Percentiles rank a stretch among this genome's conserved stretches.
Evolutionary conservation across 139 green algal species (phyloP).

Genomic region (Auxenochlorella pyrenoidosa): DNA sequence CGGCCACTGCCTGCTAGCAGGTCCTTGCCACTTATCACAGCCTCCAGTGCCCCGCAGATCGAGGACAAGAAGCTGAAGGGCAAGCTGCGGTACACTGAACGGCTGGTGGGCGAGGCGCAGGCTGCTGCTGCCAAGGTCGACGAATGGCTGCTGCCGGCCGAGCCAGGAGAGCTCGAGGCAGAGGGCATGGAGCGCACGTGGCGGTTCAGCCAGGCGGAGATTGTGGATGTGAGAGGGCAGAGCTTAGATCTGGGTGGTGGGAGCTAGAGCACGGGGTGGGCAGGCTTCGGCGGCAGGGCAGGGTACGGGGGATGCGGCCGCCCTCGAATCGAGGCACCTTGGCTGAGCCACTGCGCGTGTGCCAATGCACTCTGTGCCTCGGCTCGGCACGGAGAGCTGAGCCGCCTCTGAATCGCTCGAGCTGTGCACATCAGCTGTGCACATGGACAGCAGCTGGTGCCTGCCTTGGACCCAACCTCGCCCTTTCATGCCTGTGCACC

Average conservation of each 20-base stretch:
- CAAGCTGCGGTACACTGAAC: slow-evolving; percentile 71
- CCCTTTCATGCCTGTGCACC: too few relatives aligned
- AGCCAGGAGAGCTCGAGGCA: slow-evolving; percentile 84
- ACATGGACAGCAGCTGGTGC: too few relatives aligned
- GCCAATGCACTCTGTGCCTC: background rate
- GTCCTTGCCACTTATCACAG: too few relatives aligned
- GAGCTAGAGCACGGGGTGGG: too few relatives aligned
- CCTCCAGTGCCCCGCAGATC: slow-evolving; percentile 35
- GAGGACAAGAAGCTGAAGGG: slow-evolving; percentile 91
- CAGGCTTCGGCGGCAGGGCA: too few relatives aligned
- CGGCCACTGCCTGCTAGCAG: background rate
- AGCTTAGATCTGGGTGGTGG: too few relatives aligned
- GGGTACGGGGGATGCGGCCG: too few relatives aligned
- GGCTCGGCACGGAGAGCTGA: too few relatives aligned
- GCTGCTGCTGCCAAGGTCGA: slow-evolving; percentile 60
- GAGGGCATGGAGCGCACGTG: slow-evolving; percentile 93
- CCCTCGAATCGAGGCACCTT: too few relatives aligned
- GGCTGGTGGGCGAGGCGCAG: slow-evolving; percentile 68
- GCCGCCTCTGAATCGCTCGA: too few relatives aligned
- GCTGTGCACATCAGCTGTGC: too few relatives aligned
- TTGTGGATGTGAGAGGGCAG: slow-evolving; percentile 58
- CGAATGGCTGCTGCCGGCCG: slow-evolving; percentile 88
- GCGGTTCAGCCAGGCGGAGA: slow-evolving; percentile 87
- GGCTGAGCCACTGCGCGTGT: background rate
- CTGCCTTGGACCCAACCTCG: too few relatives aligned